These are phyloP conservation scores for Paecilomyces niveus DNA, from an alignment of 2,329 filamentous ascomycete genomes.

Conservation along the genomic window DNA sequence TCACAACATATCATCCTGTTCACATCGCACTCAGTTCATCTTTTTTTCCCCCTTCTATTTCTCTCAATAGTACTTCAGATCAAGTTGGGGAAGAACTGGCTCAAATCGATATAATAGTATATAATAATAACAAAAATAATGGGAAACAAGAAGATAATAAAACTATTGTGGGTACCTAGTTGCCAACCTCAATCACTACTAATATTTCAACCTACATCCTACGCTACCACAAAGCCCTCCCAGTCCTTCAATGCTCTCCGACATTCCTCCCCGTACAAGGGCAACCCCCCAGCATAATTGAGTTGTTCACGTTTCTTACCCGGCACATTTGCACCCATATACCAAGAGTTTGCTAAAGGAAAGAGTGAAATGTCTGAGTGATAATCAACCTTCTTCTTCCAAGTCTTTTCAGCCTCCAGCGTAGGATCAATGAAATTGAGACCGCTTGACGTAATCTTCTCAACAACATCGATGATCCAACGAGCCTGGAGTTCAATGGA, in stretches of 20 bases:
- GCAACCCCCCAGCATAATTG: too few species aligned
- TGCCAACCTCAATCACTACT: neutral
- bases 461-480: slow-evolving; percentile 48
- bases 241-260: neutral
- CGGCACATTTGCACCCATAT: slow-evolving; percentile 51
- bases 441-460: slow-evolving; percentile 39
- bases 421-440: slow-evolving; percentile 48
- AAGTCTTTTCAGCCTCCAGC: slow-evolving; percentile 38
- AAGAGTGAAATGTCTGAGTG: slow-evolving; percentile 44
- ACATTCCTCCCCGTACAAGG: too few species aligned
- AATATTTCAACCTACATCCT: neutral
- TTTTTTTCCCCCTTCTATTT: too few species aligned
- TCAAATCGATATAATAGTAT: too few species aligned
- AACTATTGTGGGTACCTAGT: too few species aligned
- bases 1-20: too few species aligned
- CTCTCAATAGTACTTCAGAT: too few species aligned
- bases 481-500: slow-evolving; percentile 50
- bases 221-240: neutral
- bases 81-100: too few species aligned
- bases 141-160: too few species aligned
- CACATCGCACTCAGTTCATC: too few species aligned
- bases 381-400: too few species aligned
- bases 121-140: too few species aligned
- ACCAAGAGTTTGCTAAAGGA: slow-evolving; percentile 44
- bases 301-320: slow-evolving; percentile 48